phyloP scores from a whole-genome alignment of 148 eudicot species.

The Drosera capensis region DNA sequence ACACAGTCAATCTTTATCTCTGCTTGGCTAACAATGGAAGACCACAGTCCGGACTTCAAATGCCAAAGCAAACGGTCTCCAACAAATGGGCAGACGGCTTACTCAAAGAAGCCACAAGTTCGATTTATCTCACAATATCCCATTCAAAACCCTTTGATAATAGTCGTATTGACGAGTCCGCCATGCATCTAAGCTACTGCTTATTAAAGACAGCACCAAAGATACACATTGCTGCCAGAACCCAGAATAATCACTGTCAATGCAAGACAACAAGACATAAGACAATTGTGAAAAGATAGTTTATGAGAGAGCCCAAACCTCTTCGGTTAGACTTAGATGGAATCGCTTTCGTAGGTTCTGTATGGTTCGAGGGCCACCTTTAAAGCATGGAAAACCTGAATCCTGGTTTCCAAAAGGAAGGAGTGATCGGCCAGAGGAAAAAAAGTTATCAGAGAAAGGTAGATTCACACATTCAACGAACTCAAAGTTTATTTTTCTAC shows the following conservation, averaged over 20 bases:
- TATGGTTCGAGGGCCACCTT: slow-evolving; percentile 96
- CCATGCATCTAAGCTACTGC: slow-evolving; percentile 99
- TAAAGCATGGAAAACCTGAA: slow-evolving; percentile 96
- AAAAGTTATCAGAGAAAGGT: background rate
- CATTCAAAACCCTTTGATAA: slow-evolving; percentile 85
- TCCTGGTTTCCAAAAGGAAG: slow-evolving; percentile 44
- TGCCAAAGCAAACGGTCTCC: too few species aligned
- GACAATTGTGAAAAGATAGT: background rate
- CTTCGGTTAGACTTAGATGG: slow-evolving; percentile 90
- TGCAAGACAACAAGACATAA: slow-evolving; percentile 2
- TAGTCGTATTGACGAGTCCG: slow-evolving; percentile 94
- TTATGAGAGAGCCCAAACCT: slow-evolving; percentile 31
- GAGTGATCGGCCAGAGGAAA: background rate
- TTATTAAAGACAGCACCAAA: slow-evolving; percentile 88
- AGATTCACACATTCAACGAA: background rate
- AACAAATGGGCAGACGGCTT: slow-evolving; percentile 4
- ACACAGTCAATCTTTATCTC: too few species aligned
- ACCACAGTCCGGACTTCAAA: too few species aligned
- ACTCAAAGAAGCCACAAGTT: background rate
- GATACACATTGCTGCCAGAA: slow-evolving; percentile 95
- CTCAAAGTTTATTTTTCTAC: too few species aligned
- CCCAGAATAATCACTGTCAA: slow-evolving; percentile 8
- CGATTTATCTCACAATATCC: slow-evolving; percentile 66
- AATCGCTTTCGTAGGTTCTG: slow-evolving; percentile 90
- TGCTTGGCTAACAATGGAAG: too few species aligned